Conservation (phyloP, 2,329 filamentous ascomycete genomes). For the Colletotrichum navitas region DNA sequence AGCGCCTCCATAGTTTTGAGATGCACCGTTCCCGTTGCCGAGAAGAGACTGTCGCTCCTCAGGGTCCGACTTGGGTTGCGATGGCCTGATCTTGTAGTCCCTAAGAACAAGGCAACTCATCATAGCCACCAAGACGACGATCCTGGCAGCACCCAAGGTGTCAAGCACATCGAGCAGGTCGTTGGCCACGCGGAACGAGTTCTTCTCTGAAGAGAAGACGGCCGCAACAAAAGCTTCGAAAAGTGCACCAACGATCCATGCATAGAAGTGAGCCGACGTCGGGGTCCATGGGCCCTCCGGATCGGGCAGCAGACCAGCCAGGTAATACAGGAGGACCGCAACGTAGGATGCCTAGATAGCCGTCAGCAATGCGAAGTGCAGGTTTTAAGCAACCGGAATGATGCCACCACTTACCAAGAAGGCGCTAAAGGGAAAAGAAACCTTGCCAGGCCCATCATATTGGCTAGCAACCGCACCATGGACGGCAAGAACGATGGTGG, state of each 20-base stretch:
- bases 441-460: slow-evolving; percentile 44
- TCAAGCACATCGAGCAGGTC: slow-evolving; percentile 50
- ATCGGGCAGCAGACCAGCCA: slow-evolving; percentile 57
- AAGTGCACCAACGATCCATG: slow-evolving; percentile 53
- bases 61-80: slow-evolving; percentile 46
- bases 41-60: slow-evolving; percentile 56
- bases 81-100: slow-evolving; percentile 49
- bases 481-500: slow-evolving; percentile 51
- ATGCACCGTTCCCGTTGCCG: slow-evolving; percentile 53
- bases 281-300: slow-evolving; percentile 60
- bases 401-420: slow-evolving; percentile 51
- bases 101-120: slow-evolving; percentile 47
- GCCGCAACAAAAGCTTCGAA: slow-evolving; percentile 54
- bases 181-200: slow-evolving; percentile 47
- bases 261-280: slow-evolving; percentile 51
- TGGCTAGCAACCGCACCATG: slow-evolving; percentile 50
- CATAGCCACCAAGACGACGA: slow-evolving; percentile 53
- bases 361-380: background rate
- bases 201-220: slow-evolving; percentile 50
- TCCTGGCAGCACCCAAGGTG: slow-evolving; percentile 49
- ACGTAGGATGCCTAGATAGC: slow-evolving; percentile 53
- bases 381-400: too few relatives aligned
- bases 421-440: slow-evolving; percentile 56
- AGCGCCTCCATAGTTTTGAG: slow-evolving; percentile 48
- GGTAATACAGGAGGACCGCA: slow-evolving; percentile 56